Base-by-base conservation (phyloP, 306 rosid genomes). In the Oxytropis ochrocephala region DNA sequence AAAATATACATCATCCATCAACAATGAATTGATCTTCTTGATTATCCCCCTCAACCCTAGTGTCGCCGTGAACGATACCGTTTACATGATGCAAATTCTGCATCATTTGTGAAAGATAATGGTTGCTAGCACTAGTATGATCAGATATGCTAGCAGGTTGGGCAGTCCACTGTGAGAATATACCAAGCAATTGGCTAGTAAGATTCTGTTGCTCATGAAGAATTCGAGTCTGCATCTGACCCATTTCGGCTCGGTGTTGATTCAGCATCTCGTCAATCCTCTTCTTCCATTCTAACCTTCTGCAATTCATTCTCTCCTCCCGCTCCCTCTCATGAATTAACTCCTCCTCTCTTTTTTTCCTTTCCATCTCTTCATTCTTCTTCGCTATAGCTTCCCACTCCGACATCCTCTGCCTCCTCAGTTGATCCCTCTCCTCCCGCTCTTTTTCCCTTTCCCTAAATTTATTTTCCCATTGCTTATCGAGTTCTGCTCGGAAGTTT, bases 1-100 rank as follows among this genome's bases (percentile, higher is more conserved):
- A 78, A 67, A 79, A 60, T 53, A 73, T 55, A 33, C 33, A 21
- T 84, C 80, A 94, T 65, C 94, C 92, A 48, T 85, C 96, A 69
- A 94, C 97, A 57, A 94, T 90, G 85, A 88, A 94, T 69, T 88
- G 98, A 70, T 90, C 95, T 51, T 87, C 98, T 70, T 94, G 97
- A 87, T 88, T 90, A 63, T 94, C 98, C 54, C 90, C 95, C 8
- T 90, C 97, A 66, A 88, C 97, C 87, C 96, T 84, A 14, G 97
- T 39, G 80, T 84, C 98, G 2, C 80, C 89, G 33, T 90, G 94
- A 77, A 87, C 97, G 70, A 90, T 84, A 17, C 91, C 87, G 39
- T 85, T 90, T 58, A 93, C 98, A 75, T 93, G 97, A 77, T 93
- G 96, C 87, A 93, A 74, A 78, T 81, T 93, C 81, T 93, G 98